Percentiles rank a stretch among this genome's conserved stretches.
Conservation (phyloP, 805 yeast genomes). For the Yamadazyma sp. region DNA sequence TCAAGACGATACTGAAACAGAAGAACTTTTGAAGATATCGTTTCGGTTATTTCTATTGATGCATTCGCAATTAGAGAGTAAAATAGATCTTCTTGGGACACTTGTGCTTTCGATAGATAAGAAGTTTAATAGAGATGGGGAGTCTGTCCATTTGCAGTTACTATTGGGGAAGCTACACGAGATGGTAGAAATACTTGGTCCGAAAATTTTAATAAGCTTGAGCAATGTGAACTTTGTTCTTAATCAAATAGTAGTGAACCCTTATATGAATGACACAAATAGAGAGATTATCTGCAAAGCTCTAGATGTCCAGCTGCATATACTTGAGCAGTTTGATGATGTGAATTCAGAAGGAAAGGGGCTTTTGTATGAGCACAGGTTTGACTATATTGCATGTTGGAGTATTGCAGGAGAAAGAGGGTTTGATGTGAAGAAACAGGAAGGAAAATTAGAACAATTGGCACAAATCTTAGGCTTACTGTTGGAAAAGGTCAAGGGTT, state of each 20-base stretch:
- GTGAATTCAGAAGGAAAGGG: constrained; percentile 19
- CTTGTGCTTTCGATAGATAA: constrained; percentile 18
- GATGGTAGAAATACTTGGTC: constrained; percentile 3
- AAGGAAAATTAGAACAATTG: not conserved
- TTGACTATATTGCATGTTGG: constrained; percentile 41
- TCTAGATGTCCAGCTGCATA: constrained; percentile 23
- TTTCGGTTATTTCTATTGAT: constrained; percentile 1
- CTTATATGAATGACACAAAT: constrained; percentile 24
- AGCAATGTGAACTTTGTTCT: constrained; percentile 26
- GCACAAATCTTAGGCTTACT: not conserved
- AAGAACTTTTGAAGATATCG: constrained; percentile 5
- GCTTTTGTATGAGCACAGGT: constrained; percentile 26
- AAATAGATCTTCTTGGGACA: constrained; percentile 25
- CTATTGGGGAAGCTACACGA: constrained; percentile 4
- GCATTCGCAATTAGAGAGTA: constrained; percentile 4
- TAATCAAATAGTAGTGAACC: constrained; percentile 32
- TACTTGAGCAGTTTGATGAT: constrained; percentile 16
- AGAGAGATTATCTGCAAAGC: constrained; percentile 16
- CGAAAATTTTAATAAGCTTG: constrained; percentile 11
- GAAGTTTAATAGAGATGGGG: constrained; percentile 14
- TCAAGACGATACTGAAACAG: constrained; percentile 1
- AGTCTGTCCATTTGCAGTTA: constrained; percentile 7
- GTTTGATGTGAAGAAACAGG: not conserved
- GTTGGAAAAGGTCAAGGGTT: not conserved
- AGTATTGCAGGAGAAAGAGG: constrained; percentile 18